Evolutionary conservation across 1,284 basidiomycete species (phyloP).

Genomic region (Stereum hirsutum): DNA sequence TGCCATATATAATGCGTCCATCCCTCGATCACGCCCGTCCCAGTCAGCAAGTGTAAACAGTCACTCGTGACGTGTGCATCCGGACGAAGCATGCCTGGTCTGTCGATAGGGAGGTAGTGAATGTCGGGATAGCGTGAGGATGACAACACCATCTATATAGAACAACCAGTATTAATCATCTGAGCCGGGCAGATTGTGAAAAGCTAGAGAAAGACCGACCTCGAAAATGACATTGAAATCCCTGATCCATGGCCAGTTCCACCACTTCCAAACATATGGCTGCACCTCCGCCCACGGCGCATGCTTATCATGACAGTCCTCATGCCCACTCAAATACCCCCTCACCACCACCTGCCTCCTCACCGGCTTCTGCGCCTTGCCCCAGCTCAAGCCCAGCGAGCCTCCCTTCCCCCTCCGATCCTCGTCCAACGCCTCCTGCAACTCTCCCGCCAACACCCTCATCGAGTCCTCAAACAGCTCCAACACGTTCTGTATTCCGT

Average conservation of each 20-base stretch:
- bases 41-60: constrained; percentile 57
- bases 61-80: constrained; percentile 58
- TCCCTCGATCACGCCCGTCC: constrained; percentile 55
- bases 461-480: constrained; percentile 47
- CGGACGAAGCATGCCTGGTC: constrained; percentile 47
- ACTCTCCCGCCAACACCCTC: constrained; percentile 38
- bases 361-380: constrained; percentile 3
- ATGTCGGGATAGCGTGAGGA: constrained; percentile 38
- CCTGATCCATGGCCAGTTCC: constrained; percentile 54
- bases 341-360: constrained; percentile 42
- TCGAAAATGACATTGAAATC: constrained; percentile 46
- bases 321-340: constrained; percentile 57
- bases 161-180: neutral
- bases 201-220: constrained; percentile 23
- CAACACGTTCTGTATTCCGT: constrained; percentile 44
- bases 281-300: constrained; percentile 33
- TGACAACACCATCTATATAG: constrained; percentile 23
- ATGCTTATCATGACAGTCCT: constrained; percentile 43
- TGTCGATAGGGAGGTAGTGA: constrained; percentile 49
- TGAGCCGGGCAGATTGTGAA: too few relatives aligned
- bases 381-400: constrained; percentile 13
- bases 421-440: constrained; percentile 31
- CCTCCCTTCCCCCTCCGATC: constrained; percentile 10
- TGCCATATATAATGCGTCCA: constrained; percentile 68
- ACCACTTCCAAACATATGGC: constrained; percentile 38